Evolutionary conservation across 495 filamentous ascomycete genomes (phyloP).

Genomic region (Stereocaulon alpinum): DNA sequence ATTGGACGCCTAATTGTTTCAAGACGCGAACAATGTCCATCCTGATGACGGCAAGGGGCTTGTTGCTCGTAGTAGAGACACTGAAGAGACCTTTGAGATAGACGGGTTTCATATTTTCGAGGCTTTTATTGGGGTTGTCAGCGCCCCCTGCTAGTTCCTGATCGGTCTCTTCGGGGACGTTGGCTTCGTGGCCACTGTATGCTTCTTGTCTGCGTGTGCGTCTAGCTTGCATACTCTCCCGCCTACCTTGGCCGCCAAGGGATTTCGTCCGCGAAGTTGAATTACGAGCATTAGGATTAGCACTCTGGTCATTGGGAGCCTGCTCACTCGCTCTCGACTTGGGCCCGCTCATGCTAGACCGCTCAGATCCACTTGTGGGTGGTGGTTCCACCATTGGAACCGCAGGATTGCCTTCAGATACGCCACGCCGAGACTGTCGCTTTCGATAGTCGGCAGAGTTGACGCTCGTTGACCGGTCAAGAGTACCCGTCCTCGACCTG

Average conservation of each 20-base stretch:
- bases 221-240: slow-evolving; percentile 83
- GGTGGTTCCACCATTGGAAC: slow-evolving; percentile 47
- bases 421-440: slow-evolving; percentile 50
- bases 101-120: slow-evolving; percentile 75
- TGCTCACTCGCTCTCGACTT: slow-evolving; percentile 32
- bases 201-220: slow-evolving; percentile 56
- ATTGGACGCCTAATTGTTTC: slow-evolving; percentile 77
- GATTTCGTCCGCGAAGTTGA: slow-evolving; percentile 73
- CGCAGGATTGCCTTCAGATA: slow-evolving; percentile 42
- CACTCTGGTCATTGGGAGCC: slow-evolving; percentile 32
- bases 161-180: slow-evolving; percentile 64
- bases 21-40: slow-evolving; percentile 88
- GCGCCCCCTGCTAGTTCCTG: slow-evolving; percentile 40
- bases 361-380: slow-evolving; percentile 69
- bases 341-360: slow-evolving; percentile 42
- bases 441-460: slow-evolving; percentile 68
- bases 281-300: slow-evolving; percentile 35
- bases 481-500: slow-evolving; percentile 47
- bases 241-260: slow-evolving; percentile 77
- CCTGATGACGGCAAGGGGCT: slow-evolving; percentile 73
- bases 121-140: slow-evolving; percentile 44
- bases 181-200: slow-evolving; percentile 41
- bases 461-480: slow-evolving; percentile 77
- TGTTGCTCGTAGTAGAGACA: slow-evolving; percentile 90
- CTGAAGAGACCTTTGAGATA: slow-evolving; percentile 97